Percentiles rank a stretch among this genome's conserved stretches.
Conservation (phyloP, 1,284 basidiomycete genomes). For the Fistulinella cinereoalba region DNA sequence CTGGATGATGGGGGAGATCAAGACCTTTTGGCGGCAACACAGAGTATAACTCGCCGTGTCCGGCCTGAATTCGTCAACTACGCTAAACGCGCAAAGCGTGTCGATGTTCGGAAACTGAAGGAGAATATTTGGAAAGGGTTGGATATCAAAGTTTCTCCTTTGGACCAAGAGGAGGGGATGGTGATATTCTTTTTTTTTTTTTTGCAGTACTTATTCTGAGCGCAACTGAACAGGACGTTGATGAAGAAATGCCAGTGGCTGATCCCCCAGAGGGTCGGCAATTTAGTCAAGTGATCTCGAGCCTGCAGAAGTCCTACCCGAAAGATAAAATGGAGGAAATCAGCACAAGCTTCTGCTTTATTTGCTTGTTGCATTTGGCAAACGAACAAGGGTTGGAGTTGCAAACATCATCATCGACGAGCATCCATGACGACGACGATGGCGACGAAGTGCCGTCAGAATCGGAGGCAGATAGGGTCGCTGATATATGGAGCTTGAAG, state of each 20-base stretch:
- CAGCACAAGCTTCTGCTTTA: slow-evolving; percentile 99
- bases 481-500: slow-evolving; percentile 76
- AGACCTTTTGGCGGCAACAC: slow-evolving; percentile 80
- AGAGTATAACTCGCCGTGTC: slow-evolving; percentile 76
- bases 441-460: slow-evolving; percentile 26
- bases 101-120: slow-evolving; percentile 95
- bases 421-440: slow-evolving; percentile 19
- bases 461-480: slow-evolving; percentile 44
- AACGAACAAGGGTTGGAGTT: slow-evolving; percentile 92
- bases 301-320: slow-evolving; percentile 81
- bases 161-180: slow-evolving; percentile 52
- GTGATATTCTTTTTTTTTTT: slow-evolving; percentile 41
- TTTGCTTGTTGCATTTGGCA: slow-evolving; percentile 92
- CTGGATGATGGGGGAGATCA: slow-evolving; percentile 69
- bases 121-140: slow-evolving; percentile 97
- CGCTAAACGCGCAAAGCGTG: slow-evolving; percentile 93
- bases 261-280: slow-evolving; percentile 67
- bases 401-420: slow-evolving; percentile 40
- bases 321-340: slow-evolving; percentile 96
- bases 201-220: not conserved
- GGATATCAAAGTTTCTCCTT: slow-evolving; percentile 61
- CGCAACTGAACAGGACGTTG: slow-evolving; percentile 47
- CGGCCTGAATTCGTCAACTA: slow-evolving; percentile 92
- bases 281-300: slow-evolving; percentile 83
- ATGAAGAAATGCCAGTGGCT: slow-evolving; percentile 49